Evolutionary conservation across 768 basidiomycete species (phyloP), one percentile per base, ranked within the genome.

Genomic region (Auriscalpium orientale): DNA sequence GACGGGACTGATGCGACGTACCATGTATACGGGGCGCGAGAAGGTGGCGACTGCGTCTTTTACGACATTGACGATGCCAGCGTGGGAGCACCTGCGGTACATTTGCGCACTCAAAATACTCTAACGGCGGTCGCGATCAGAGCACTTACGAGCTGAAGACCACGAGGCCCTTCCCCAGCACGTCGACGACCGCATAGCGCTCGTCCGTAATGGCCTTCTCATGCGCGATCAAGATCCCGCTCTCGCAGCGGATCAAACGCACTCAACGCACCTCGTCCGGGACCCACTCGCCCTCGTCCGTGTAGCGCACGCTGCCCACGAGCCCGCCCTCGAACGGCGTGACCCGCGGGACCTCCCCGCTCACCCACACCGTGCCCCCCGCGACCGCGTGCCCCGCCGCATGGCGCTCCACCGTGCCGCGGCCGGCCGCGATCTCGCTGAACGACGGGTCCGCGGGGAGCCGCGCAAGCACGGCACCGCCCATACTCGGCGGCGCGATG

Each of bases 51-150:
- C 70, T 1, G 87, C 90, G 63, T 90, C 83, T 60, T 76, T 83
- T 54, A 88, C 72, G 28, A 94, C 91, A 59, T 93, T 93, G 46
- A 89, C 84, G 54, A 92, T 90, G 1, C 90, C 91, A 3, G 91
- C 90, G 70, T 92, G 90, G 7, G 83, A 84, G 60, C 83, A 85
- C 33, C 80, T 82, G 52, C 16, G 37, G 16, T 48, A 28, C 1
- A 49, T 15, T 15, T 28, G 28, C 28, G 28, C 28, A 28, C 28
- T 28, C 28, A 28, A 28, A 28, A 8, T 34, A 44, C 28, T 11
- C 34, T 21, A 49, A 44, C 13, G n/a, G n/a, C n/a, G n/a, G 43
- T 20, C 36, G 21, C 9, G 51, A 18, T 15, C 15, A 22, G 16
- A 12, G 28, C 11, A 77, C 89, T 68, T 57, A 89, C 85, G 91